Base-by-base conservation (phyloP, 208 protist species). In the Leishmania gerbilli region DNA sequence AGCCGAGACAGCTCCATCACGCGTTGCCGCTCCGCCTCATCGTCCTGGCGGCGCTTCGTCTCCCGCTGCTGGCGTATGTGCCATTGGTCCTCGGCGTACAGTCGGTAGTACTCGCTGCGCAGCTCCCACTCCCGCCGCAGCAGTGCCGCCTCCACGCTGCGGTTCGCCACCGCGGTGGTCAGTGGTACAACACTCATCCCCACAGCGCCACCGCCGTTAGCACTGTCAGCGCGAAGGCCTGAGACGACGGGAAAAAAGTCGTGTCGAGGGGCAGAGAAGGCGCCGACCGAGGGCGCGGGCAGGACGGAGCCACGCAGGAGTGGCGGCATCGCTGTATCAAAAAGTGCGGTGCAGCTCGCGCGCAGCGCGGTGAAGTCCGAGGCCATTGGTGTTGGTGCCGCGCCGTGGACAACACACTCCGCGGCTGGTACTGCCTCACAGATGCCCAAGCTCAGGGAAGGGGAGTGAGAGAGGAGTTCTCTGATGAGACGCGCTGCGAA, bases 121-220 rank as follows among this genome's bases (percentile, higher is more conserved):
- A 97, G 84, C 62, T 92, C 85, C 75, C 87, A 78, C 87, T 97
- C 92, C 9, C 94, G 86, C 0, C 90, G 86, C 45, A 97, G 84
- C 64, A 95, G 77, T 0, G 87, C 71, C 17, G 92, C 89, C 82
- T 95, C 91, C 62, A 88, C 80, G 76, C 76, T 69, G 81, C 68
- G 42, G 62, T 51, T 37, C 55, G 79, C 21, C 0, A 58, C 31
- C 6, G 17, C 24, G 51, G 76, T 34, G 40, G 40, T 13, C 17
- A 15, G 49, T 34, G 62, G 45, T 4, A 24, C 67, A 4, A 65
- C 1, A 2, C 53, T 42, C 55, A 60, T 40, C 42, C 76, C 19
- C 6, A 31, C 55, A 40, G 65, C 40, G 37, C 75, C 71, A 15
- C 24, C 45, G 65, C 71, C 60, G 74, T 71, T 42, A 45, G 65